These are phyloP conservation scores for Arachis stenosperma DNA, from an alignment of 306 rosid species.

Conservation along the genomic window DNA sequence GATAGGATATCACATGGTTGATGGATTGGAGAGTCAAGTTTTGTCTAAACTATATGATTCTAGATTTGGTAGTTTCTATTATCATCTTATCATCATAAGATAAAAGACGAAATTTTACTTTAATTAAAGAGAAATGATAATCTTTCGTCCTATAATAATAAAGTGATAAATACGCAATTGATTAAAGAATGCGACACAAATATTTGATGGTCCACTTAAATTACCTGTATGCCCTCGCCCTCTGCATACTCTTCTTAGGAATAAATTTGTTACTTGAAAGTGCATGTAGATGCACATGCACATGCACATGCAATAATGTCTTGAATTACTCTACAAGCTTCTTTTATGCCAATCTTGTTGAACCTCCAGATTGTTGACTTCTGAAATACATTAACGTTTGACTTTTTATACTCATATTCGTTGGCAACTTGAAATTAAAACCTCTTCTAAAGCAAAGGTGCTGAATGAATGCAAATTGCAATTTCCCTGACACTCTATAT, in stretches of 20 bases:
- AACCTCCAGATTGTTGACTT: constrained; percentile 19
- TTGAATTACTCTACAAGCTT: constrained; percentile 40
- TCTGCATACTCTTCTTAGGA: background rate
- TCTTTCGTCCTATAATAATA: too few relatives aligned
- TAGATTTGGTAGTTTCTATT: too few relatives aligned
- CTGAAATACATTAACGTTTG: constrained; percentile 1
- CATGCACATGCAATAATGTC: constrained; percentile 23
- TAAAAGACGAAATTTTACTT: too few relatives aligned
- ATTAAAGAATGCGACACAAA: too few relatives aligned
- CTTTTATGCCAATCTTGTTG: constrained; percentile 38
- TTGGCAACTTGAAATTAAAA: constrained; percentile 8
- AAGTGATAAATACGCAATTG: too few relatives aligned
- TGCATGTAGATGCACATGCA: constrained; percentile 41
- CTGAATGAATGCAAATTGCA: too few relatives aligned
- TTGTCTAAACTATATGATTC: too few relatives aligned
- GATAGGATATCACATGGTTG: too few relatives aligned
- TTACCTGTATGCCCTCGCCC: background rate
- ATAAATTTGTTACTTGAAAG: background rate
- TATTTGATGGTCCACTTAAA: too few relatives aligned
- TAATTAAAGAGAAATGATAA: too few relatives aligned
- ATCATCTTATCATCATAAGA: too few relatives aligned
- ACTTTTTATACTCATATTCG: constrained; percentile 1
- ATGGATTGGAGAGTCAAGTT: too few relatives aligned
- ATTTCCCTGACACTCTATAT: background rate
- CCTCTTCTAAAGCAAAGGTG: constrained; percentile 25